Percentiles rank a stretch among this genome's conserved stretches.
Evolutionary conservation across 2,329 filamentous ascomycete genomes (phyloP).

Genomic region (Colletotrichum tropicicola): DNA sequence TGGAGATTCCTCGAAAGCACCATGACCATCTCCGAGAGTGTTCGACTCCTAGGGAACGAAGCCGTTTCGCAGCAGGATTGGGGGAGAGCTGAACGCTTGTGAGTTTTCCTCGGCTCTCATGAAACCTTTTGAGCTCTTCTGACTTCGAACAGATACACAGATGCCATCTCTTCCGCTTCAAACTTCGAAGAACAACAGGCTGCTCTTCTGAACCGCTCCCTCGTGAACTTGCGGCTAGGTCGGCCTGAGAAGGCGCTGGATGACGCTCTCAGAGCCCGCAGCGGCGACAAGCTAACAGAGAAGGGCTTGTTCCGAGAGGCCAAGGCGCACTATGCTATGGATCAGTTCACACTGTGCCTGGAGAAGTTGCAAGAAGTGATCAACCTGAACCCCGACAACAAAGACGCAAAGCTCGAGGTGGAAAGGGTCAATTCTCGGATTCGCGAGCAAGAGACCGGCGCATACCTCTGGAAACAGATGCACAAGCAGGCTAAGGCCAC

Average conservation of each 20-base stretch:
- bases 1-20: slow-evolving; percentile 39
- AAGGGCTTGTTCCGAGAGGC: slow-evolving; percentile 55
- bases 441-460: slow-evolving; percentile 47
- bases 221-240: slow-evolving; percentile 41
- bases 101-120: slow-evolving; percentile 27
- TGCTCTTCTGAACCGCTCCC: slow-evolving; percentile 46
- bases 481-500: slow-evolving; percentile 44
- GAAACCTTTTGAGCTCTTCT: slow-evolving; percentile 5
- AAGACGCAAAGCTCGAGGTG: slow-evolving; percentile 38
- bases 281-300: slow-evolving; percentile 40
- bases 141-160: slow-evolving; percentile 43
- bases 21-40: slow-evolving; percentile 27
- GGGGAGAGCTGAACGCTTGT: slow-evolving; percentile 42
- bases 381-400: slow-evolving; percentile 44
- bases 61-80: slow-evolving; percentile 37
- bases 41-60: slow-evolving; percentile 44
- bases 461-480: slow-evolving; percentile 48
- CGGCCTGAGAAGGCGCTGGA: slow-evolving; percentile 40
- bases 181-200: slow-evolving; percentile 45
- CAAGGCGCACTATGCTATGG: slow-evolving; percentile 53
- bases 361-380: slow-evolving; percentile 43
- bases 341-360: slow-evolving; percentile 45
- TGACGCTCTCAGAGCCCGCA: slow-evolving; percentile 35
- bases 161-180: slow-evolving; percentile 41
- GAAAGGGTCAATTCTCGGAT: slow-evolving; percentile 41